Evolutionary conservation across 2,329 filamentous ascomycete genomes (phyloP).

Genomic region (Rosellinia necatrix): DNA sequence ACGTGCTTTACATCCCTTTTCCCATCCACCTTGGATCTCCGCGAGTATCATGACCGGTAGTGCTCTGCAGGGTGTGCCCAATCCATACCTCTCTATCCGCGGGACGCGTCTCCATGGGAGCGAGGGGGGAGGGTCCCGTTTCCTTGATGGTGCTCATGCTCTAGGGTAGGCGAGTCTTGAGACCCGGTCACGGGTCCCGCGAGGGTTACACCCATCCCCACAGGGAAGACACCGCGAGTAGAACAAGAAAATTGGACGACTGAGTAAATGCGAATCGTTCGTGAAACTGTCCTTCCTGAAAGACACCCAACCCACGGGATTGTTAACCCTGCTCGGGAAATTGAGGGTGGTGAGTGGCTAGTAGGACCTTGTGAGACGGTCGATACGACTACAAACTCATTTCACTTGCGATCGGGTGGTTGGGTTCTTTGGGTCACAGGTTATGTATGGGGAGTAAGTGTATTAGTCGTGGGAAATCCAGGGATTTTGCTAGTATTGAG

Average conservation of each 20-base stretch:
- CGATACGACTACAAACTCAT: constrained; percentile 9
- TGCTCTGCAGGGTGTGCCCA: constrained; percentile 6
- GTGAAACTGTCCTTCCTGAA: background rate
- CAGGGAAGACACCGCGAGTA: background rate
- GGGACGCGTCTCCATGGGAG: background rate
- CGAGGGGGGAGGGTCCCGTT: too few relatives aligned
- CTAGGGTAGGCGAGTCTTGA: constrained; percentile 13
- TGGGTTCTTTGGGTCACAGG: background rate
- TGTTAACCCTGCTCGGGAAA: background rate
- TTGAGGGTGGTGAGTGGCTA: background rate
- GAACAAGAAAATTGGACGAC: background rate
- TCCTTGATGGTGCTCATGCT: background rate
- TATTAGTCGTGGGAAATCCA: background rate
- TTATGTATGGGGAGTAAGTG: background rate
- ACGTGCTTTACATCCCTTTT: background rate
- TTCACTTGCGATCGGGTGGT: background rate
- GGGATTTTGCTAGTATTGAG: background rate
- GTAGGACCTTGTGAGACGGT: background rate
- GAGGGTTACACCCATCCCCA: constrained; percentile 10
- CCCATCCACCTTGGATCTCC: constrained; percentile 9
- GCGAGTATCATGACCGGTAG: constrained; percentile 6
- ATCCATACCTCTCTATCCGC: background rate
- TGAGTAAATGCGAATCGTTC: background rate
- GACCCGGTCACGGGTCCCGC: constrained; percentile 22
- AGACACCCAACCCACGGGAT: constrained; percentile 27